phyloP scores from a whole-genome alignment of 306 rosid species.

The Sophora flavescens region DNA sequence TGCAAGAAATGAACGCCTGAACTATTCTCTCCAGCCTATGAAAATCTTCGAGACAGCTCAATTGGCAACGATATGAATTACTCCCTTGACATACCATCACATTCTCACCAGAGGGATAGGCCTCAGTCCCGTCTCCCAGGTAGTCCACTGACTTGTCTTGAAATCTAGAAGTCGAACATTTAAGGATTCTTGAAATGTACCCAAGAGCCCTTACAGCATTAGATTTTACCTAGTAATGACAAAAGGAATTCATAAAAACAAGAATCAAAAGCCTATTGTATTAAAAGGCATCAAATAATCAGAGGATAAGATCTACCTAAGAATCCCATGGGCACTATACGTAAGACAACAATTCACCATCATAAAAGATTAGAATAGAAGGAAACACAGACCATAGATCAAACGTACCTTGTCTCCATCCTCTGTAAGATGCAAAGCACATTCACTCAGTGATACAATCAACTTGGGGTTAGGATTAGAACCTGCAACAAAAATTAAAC shows the following conservation, averaged over 20 bases:
- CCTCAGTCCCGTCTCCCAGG: constrained; percentile 39
- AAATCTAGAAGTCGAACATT: constrained; percentile 54
- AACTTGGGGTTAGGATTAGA: constrained; percentile 54
- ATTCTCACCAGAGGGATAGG: constrained; percentile 42
- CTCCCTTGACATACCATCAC: constrained; percentile 36
- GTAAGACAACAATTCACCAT: constrained; percentile 2
- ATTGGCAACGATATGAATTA: constrained; percentile 45
- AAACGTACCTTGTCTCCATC: constrained; percentile 89
- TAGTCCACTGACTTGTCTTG: constrained; percentile 45
- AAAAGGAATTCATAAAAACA: constrained; percentile 30
- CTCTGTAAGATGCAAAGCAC: constrained; percentile 79
- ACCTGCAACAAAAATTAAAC: constrained; percentile 51
- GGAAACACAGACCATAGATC: constrained; percentile 7
- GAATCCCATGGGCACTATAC: constrained; percentile 17
- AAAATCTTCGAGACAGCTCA: constrained; percentile 54
- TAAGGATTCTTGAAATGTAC: constrained; percentile 84
- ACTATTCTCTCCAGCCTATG: constrained; percentile 73
- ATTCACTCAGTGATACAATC: constrained; percentile 67
- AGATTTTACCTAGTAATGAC: constrained; percentile 77
- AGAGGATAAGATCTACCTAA: constrained; percentile 18
- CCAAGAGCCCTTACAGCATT: constrained; percentile 99
- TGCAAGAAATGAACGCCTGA: constrained; percentile 81
- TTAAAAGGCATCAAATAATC: constrained; percentile 13
- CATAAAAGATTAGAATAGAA: constrained; percentile 25
- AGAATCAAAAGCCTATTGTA: neutral